Evolutionary conservation across 768 basidiomycete species (phyloP), one percentile per base, ranked within the genome.

Genomic region (Rickenella mellea): DNA sequence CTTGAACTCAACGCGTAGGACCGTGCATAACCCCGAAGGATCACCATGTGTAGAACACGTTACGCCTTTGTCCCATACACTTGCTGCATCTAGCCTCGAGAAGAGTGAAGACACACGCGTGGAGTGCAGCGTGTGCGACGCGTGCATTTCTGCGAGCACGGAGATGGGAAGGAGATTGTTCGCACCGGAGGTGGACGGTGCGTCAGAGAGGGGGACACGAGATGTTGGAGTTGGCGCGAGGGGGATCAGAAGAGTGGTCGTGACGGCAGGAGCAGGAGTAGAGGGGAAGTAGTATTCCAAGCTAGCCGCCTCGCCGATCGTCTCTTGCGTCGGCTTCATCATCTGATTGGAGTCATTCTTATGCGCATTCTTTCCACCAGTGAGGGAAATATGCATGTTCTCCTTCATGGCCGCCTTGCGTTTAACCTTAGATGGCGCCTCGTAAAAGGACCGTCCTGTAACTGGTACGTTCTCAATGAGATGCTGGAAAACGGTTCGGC

Each of bases 401-500:
- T 56, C 49, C 11, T 45, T 36, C 47, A 74, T 70, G n/a, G n/a
- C n/a, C 59, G 77, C 67, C 47, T 63, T 68, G 50, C 65, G 57
- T 47, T 75, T 71, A 20, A 78, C 25, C 30, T 87, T 78, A 69
- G 76, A 74, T 54, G 88, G 83, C 0, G 74, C 78, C 56, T 88
- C 81, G 55, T 76, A 78, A 31, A 89, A 64, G 2, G 88, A 80
- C 21, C 89, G 73, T 7, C 73, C 74, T 1, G 76, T 70, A n/a
- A 92, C 62, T 6, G 89, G 88, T 1, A 86, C 78, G 52, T 88
- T 88, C 55, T 88, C 74, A 2, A 77, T 76, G 30, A 92, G 58
- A 55, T 83, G 79, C 56, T 87, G 79, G 66, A 90, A 89, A 32
- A 89, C 70, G 3, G 83, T 82, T 2, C 81, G 76, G 9, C 69